Evolutionary conservation across 2,329 filamentous ascomycete species (phyloP).

Genomic region (Penicillium concentricum): DNA sequence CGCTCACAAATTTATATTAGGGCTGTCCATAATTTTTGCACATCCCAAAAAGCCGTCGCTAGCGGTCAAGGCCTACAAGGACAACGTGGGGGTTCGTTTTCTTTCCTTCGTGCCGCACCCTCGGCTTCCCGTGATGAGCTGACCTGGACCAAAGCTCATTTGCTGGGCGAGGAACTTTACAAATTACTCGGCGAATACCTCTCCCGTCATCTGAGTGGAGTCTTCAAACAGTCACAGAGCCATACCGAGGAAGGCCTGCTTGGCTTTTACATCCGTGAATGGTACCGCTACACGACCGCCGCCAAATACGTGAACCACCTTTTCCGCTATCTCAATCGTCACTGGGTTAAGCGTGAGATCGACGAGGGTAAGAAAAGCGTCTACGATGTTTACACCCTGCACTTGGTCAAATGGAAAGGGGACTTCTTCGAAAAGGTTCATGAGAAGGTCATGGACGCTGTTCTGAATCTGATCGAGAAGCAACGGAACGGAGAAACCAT

Average conservation of each 20-base stretch:
- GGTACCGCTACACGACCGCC: conserved; percentile 91
- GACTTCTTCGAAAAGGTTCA: conserved; percentile 85
- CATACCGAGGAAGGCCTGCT: conserved; percentile 90
- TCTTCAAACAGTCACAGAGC: conserved; percentile 69
- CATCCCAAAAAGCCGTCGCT: conserved; percentile 89
- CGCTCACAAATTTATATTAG: conserved; percentile 42
- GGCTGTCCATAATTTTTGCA: conserved; percentile 98
- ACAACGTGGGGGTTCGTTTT: conserved; percentile 68
- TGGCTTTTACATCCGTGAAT: conserved; percentile 92
- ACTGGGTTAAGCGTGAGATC: conserved; percentile 99
- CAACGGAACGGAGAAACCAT: conserved; percentile 97
- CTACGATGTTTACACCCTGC: conserved; percentile 96
- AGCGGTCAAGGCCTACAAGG: conserved; percentile 52
- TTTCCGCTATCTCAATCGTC: conserved; percentile 92
- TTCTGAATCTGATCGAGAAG: conserved; percentile 92
- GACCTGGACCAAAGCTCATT: conserved; percentile 62
- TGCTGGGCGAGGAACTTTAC: conserved; percentile 94
- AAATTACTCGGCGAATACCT: conserved; percentile 87
- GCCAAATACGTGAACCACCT: conserved; percentile 97
- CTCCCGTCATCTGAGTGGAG: conserved; percentile 68
- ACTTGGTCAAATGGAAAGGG: conserved; percentile 91
- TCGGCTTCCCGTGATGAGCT: not conserved
- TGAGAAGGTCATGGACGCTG: conserved; percentile 88
- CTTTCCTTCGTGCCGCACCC: not conserved
- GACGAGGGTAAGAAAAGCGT: conserved; percentile 98